Percentiles rank a stretch among this genome's conserved stretches.
phyloP scores from a whole-genome alignment of 352 stramenopile genomes.

The Phytophthora aleatoria region DNA sequence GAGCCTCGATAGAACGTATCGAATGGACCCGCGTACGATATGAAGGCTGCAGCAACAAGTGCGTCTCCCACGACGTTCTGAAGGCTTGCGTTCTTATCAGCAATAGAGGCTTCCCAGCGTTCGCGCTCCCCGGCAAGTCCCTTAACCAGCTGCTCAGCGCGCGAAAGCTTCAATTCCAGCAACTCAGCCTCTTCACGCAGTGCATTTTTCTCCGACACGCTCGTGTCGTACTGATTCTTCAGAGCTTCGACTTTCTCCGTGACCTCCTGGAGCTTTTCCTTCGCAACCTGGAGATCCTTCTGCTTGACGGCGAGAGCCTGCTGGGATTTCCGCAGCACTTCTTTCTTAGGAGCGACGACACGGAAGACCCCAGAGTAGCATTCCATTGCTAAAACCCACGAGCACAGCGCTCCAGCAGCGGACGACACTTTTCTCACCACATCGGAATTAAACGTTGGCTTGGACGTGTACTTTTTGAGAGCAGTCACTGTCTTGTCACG shows the following conservation, averaged over 20 bases:
- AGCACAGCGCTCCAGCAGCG: slow-evolving; percentile 89
- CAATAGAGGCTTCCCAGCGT: slow-evolving; percentile 93
- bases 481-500: slow-evolving; percentile 93
- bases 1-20: slow-evolving; percentile 91
- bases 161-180: slow-evolving; percentile 92
- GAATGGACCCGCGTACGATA: slow-evolving; percentile 96
- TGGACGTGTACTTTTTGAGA: slow-evolving; percentile 94
- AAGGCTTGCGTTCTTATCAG: slow-evolving; percentile 88
- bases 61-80: slow-evolving; percentile 92
- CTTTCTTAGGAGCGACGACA: slow-evolving; percentile 91
- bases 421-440: slow-evolving; percentile 91
- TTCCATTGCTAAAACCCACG: slow-evolving; percentile 93
- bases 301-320: slow-evolving; percentile 88
- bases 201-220: slow-evolving; percentile 93
- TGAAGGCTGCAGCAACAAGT: slow-evolving; percentile 93
- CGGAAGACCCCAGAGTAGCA: slow-evolving; percentile 89
- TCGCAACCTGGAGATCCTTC: slow-evolving; percentile 85
- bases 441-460: slow-evolving; percentile 84
- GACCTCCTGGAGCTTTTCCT: slow-evolving; percentile 91
- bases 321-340: slow-evolving; percentile 87
- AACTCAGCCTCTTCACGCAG: slow-evolving; percentile 92
- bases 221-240: slow-evolving; percentile 92
- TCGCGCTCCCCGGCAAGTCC: slow-evolving; percentile 94
- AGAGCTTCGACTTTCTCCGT: slow-evolving; percentile 91
- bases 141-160: slow-evolving; percentile 94